Conservation (phyloP, 139 green algal genomes). For the Marvania coccoides region DNA sequence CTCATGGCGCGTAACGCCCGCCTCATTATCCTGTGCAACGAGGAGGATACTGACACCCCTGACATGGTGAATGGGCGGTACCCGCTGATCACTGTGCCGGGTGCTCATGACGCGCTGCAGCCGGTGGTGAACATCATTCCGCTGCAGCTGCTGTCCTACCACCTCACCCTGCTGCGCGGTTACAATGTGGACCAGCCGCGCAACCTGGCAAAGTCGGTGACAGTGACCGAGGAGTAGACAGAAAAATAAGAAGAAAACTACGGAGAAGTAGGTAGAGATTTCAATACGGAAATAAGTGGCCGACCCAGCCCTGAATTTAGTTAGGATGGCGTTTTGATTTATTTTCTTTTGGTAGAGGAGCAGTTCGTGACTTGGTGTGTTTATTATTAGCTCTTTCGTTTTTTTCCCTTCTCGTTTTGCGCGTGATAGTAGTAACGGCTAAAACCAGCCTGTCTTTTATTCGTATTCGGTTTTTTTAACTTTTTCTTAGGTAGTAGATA, state of each 20-base stretch:
- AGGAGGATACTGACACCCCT: constrained; percentile 37
- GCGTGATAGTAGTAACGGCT: no score
- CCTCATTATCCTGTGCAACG: constrained; percentile 80
- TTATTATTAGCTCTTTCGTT: no score
- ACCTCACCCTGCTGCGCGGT: constrained; percentile 84
- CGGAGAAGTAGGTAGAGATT: not conserved
- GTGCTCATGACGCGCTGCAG: constrained; percentile 72
- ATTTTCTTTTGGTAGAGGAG: no score
- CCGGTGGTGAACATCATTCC: constrained; percentile 92
- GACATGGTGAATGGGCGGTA: constrained; percentile 31
- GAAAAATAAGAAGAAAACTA: not conserved
- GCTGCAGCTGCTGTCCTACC: constrained; percentile 90
- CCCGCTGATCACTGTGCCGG: constrained; percentile 38
- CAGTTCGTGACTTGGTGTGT: no score
- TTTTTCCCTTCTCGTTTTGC: no score
- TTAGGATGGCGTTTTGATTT: not conserved
- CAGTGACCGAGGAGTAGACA: constrained; percentile 48
- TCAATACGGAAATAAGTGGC: not conserved
- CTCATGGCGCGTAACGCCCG: constrained; percentile 65
- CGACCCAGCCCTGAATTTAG: not conserved
- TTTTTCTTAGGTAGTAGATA: no score
- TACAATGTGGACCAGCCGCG: constrained; percentile 87
- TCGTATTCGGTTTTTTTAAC: no score
- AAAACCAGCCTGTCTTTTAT: no score
- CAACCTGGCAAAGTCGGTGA: constrained; percentile 56